These are phyloP conservation scores for Globisporangium uncinulatum DNA, from an alignment of 352 stramenopile genomes.

Conservation along the genomic window DNA sequence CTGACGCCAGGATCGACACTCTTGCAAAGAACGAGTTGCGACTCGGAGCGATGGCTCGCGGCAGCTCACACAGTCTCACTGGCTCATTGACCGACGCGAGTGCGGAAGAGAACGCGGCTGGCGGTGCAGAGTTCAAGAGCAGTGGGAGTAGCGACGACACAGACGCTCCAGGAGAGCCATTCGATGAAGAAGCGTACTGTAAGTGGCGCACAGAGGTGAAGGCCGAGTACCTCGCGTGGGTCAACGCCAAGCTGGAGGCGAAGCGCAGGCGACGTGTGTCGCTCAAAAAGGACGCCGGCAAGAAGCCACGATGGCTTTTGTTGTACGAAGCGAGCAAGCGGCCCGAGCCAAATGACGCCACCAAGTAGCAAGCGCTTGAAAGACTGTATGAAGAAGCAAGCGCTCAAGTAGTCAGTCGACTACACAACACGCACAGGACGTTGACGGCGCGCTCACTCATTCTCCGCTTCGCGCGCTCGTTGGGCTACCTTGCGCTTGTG, in stretches of 20 bases:
- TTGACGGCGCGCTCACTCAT: neutral
- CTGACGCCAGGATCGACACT: neutral
- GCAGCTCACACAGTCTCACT: constrained; percentile 13
- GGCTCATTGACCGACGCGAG: constrained; percentile 5
- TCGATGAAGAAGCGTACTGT: constrained; percentile 58
- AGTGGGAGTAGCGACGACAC: constrained; percentile 23
- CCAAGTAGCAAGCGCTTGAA: constrained; percentile 8
- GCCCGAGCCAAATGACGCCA: constrained; percentile 20
- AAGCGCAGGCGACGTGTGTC: constrained; percentile 37
- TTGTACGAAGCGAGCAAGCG: constrained; percentile 61
- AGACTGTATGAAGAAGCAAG: neutral
- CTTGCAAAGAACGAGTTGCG: constrained; percentile 21
- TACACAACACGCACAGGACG: no score
- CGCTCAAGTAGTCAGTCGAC: no score
- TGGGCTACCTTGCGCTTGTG: constrained; percentile 16
- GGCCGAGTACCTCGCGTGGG: constrained; percentile 67
- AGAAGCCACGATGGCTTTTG: constrained; percentile 66
- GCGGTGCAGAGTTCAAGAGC: constrained; percentile 1
- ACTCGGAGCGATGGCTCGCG: constrained; percentile 6
- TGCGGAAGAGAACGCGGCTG: constrained; percentile 17
- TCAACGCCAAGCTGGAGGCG: constrained; percentile 52
- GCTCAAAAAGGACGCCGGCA: constrained; percentile 43
- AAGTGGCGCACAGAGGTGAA: constrained; percentile 66
- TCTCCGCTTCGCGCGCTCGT: neutral
- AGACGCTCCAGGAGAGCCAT: constrained; percentile 10